Percentiles rank a stretch among this genome's conserved stretches.
phyloP scores from a whole-genome alignment of 192 early-diverging fungal species.

The Coemansia furcata region DNA sequence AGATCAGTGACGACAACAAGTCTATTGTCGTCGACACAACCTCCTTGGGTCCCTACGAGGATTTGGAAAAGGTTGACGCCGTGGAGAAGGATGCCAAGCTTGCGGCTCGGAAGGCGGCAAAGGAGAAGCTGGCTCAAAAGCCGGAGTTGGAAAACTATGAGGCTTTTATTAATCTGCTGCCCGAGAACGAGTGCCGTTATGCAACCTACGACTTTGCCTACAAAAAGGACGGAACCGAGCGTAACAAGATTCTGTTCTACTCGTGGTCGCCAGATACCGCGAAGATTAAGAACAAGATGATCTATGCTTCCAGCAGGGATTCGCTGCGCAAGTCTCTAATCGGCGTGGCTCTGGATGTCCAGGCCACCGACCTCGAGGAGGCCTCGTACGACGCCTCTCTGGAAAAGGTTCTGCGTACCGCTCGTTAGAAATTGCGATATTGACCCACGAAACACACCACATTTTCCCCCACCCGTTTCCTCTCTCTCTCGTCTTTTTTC shows the following conservation, averaged over 20 bases:
- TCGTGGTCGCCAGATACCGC: constrained; percentile 84
- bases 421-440: constrained; percentile 20
- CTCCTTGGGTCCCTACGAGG: not conserved
- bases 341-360: constrained; percentile 73
- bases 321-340: constrained; percentile 69
- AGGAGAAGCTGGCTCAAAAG: not conserved
- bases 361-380: constrained; percentile 82
- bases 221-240: constrained; percentile 54
- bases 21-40: constrained; percentile 61
- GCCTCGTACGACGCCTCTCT: constrained; percentile 67
- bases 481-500: constrained; percentile 9
- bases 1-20: constrained; percentile 66
- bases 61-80: not conserved
- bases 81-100: constrained; percentile 58
- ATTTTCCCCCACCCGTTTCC: constrained; percentile 4
- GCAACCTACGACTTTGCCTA: constrained; percentile 89
- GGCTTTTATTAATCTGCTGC: constrained; percentile 65
- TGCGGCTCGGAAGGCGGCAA: constrained; percentile 58
- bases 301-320: constrained; percentile 85
- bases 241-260: constrained; percentile 86
- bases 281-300: constrained; percentile 81
- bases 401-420: constrained; percentile 55
- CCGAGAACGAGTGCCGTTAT: constrained; percentile 72
- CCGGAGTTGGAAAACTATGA: constrained; percentile 56
- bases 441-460: not conserved